Conservation (phyloP, 2,329 filamentous ascomycete species). For the Leptodontidium sp. region DNA sequence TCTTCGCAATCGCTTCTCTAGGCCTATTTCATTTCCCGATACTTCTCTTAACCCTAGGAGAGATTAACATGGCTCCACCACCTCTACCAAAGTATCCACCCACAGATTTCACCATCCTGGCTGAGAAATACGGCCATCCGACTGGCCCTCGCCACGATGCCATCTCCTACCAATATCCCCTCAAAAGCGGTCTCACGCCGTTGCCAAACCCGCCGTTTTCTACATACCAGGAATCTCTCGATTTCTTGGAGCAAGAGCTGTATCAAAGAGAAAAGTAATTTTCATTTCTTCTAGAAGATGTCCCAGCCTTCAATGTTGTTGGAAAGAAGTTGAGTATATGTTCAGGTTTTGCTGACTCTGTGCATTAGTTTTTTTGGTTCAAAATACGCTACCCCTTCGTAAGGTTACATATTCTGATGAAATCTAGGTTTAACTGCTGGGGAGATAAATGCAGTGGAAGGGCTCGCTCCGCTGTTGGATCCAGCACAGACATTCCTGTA, state of each 20-base stretch:
- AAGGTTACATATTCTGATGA: background rate
- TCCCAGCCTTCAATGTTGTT: background rate
- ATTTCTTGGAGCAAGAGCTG: background rate
- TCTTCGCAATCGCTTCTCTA: background rate
- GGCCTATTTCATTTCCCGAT: background rate
- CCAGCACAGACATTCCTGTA: background rate
- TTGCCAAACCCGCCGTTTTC: background rate
- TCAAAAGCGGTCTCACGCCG: slow-evolving; percentile 25
- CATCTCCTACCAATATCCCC: slow-evolving; percentile 7
- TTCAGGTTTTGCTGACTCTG: background rate
- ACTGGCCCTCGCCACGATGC: background rate
- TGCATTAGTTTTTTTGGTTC: background rate
- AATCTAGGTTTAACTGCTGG: slow-evolving; percentile 17
- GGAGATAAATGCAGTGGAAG: slow-evolving; percentile 13
- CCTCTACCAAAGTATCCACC: background rate
- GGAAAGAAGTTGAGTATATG: background rate
- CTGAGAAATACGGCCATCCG: slow-evolving; percentile 15
- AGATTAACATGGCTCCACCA: slow-evolving; percentile 26
- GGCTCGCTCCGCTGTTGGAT: slow-evolving; percentile 5
- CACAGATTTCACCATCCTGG: slow-evolving; percentile 17
- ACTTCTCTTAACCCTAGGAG: background rate
- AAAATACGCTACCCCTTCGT: too few species aligned
- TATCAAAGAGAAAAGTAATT: background rate
- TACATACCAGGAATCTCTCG: background rate
- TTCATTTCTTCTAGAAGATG: background rate